Conservation (phyloP, 1,139 yeast genomes). For the Nakaseomyces sp. region DNA sequence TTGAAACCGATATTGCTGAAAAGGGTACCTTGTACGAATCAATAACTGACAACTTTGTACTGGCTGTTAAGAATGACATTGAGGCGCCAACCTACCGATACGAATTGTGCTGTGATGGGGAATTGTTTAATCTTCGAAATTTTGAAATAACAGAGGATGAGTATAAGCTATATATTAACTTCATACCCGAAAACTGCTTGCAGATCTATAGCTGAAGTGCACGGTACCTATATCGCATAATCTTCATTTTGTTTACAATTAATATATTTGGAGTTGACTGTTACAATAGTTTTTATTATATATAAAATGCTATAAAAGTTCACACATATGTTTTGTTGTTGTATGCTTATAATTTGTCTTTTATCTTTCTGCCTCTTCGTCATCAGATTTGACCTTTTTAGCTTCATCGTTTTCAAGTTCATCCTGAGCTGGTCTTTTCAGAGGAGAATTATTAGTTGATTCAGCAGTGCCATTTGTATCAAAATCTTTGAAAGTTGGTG, state of each 20-base stretch:
- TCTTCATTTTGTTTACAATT: too few species aligned
- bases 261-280: too few species aligned
- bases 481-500: neutral
- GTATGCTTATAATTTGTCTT: neutral
- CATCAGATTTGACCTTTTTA: slow-evolving; percentile 2
- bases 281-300: neutral
- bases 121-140: slow-evolving; percentile 19
- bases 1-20: slow-evolving; percentile 47
- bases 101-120: slow-evolving; percentile 51
- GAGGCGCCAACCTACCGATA: slow-evolving; percentile 22
- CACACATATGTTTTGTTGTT: neutral
- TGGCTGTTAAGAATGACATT: slow-evolving; percentile 27
- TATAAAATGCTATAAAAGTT: neutral
- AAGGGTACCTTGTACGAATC: slow-evolving; percentile 38
- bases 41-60: slow-evolving; percentile 25
- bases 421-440: neutral
- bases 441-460: neutral
- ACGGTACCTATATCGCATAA: too few species aligned
- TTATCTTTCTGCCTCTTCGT: neutral
- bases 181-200: neutral
- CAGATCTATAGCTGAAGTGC: neutral
- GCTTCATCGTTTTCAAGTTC: slow-evolving; percentile 3
- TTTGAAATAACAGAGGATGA: neutral
- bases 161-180: slow-evolving; percentile 8
- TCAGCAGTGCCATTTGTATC: neutral